Conservation (phyloP, 495 filamentous ascomycete species). For the Talaromyces proteolyticus region DNA sequence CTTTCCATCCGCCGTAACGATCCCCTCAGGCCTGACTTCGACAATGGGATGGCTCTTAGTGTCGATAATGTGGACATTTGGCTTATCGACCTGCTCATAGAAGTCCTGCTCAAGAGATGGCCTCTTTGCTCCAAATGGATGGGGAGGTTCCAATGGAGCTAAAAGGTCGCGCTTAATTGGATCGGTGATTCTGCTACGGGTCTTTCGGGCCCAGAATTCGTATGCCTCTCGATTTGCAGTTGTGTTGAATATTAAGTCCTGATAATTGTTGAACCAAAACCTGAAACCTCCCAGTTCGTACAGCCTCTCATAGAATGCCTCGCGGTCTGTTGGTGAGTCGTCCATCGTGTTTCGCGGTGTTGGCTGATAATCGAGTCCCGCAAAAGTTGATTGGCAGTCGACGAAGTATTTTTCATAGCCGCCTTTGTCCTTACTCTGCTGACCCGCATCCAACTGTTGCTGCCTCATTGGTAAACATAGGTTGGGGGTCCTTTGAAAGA, state of each 20-base stretch:
- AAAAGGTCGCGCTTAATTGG: slow-evolving; percentile 41
- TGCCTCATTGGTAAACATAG: slow-evolving; percentile 43
- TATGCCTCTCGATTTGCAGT: slow-evolving; percentile 39
- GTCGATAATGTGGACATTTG: slow-evolving; percentile 45
- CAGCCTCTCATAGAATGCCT: slow-evolving; percentile 37
- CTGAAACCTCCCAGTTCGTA: slow-evolving; percentile 44
- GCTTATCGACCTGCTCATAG: slow-evolving; percentile 48
- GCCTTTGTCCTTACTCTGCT: not conserved
- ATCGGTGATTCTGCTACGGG: slow-evolving; percentile 42
- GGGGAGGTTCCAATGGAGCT: slow-evolving; percentile 45
- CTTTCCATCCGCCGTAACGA: slow-evolving; percentile 26
- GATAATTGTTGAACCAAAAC: slow-evolving; percentile 44
- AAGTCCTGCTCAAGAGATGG: slow-evolving; percentile 48
- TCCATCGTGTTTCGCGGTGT: slow-evolving; percentile 29
- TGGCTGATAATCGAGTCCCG: not conserved
- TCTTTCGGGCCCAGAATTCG: slow-evolving; percentile 51
- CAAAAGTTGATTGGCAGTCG: not conserved
- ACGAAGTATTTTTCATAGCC: not conserved
- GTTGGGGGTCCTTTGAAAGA: slow-evolving; percentile 50
- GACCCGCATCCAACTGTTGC: slow-evolving; percentile 11
- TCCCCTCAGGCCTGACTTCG: slow-evolving; percentile 37
- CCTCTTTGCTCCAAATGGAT: slow-evolving; percentile 45
- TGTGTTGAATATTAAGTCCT: slow-evolving; percentile 33
- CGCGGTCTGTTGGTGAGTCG: slow-evolving; percentile 35
- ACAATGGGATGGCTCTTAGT: slow-evolving; percentile 38